A percentile compares a stretch with the other conserved stretches of the same genome.
These are phyloP conservation scores for Pisolithus microcarpus DNA, from an alignment of 768 basidiomycete genomes.

Conservation along the genomic window DNA sequence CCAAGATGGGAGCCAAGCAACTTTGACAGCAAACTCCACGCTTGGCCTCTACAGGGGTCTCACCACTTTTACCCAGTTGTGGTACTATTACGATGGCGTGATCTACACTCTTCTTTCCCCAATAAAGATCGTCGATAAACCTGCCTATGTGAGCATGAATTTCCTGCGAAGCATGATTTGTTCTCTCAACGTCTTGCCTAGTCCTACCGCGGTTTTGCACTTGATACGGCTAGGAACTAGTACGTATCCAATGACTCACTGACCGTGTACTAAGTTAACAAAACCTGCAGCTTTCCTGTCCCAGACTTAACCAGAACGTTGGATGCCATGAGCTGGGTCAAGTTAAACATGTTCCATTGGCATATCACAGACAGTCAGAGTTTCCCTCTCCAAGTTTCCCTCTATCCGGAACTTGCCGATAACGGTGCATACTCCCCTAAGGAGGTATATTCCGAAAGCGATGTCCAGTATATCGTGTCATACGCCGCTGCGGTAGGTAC, in stretches of 20 bases:
- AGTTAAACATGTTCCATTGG: constrained; percentile 75
- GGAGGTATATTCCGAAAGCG: constrained; percentile 45
- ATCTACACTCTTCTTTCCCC: constrained; percentile 37
- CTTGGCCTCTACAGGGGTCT: constrained; percentile 48
- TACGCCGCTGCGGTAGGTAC: constrained; percentile 65
- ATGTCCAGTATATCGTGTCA: constrained; percentile 52
- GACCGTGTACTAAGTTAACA: background rate
- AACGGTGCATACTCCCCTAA: constrained; percentile 61
- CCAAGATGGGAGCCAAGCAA: constrained; percentile 27
- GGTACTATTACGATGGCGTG: constrained; percentile 31
- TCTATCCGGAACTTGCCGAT: constrained; percentile 50
- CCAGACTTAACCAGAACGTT: constrained; percentile 36
- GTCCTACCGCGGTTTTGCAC: constrained; percentile 35
- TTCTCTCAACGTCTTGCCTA: constrained; percentile 1
- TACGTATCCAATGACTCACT: constrained; percentile 12
- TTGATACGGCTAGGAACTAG: constrained; percentile 44
- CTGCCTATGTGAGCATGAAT: constrained; percentile 36
- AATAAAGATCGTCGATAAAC: constrained; percentile 36
- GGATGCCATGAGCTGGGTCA: constrained; percentile 48
- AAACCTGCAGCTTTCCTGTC: constrained; percentile 29
- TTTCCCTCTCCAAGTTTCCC: constrained; percentile 64
- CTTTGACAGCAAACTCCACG: constrained; percentile 37
- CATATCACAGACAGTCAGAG: constrained; percentile 78
- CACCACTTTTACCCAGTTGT: constrained; percentile 49
- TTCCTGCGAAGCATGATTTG: background rate